Percentiles rank a stretch among this genome's conserved stretches.
phyloP scores from a whole-genome alignment of 371 early-diverging fungal species.

The Mortierella polycephala region DNA sequence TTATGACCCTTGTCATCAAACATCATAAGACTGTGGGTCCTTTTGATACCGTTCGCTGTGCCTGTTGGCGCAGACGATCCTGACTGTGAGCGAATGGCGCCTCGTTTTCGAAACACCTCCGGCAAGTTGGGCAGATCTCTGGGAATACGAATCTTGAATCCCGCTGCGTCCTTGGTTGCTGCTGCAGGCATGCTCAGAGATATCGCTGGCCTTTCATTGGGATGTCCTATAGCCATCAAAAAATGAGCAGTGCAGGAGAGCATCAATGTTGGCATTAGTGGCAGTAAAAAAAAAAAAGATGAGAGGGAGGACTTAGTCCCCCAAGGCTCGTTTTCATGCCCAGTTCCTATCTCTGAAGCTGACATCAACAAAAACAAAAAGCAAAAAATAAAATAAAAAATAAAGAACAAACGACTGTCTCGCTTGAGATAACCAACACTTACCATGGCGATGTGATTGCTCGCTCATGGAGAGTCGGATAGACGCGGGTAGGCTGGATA shows the following conservation, averaged over 20 bases:
- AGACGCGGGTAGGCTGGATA: neutral
- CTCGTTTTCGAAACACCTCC: slow-evolving; percentile 47
- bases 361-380: neutral
- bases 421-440: no score
- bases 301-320: neutral
- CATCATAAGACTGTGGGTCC: slow-evolving; percentile 36
- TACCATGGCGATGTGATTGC: no score
- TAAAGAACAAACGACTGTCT: no score
- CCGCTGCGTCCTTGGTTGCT: slow-evolving; percentile 3
- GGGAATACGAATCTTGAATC: slow-evolving; percentile 41
- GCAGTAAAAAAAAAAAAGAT: neutral
- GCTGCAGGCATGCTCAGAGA: neutral
- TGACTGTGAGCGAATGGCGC: slow-evolving; percentile 42
- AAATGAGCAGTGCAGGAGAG: no score
- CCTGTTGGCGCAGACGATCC: neutral
- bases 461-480: no score
- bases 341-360: neutral
- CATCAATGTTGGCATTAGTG: neutral
- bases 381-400: no score
- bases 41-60: slow-evolving; percentile 18
- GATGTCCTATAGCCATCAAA: neutral
- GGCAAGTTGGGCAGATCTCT: slow-evolving; percentile 45
- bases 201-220: neutral
- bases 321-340: neutral
- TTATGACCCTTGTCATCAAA: slow-evolving; percentile 11